Evolutionary conservation across 352 stramenopile species (phyloP), one percentile per base, ranked within the genome.

Genomic region (Phytophthora pistaciae): DNA sequence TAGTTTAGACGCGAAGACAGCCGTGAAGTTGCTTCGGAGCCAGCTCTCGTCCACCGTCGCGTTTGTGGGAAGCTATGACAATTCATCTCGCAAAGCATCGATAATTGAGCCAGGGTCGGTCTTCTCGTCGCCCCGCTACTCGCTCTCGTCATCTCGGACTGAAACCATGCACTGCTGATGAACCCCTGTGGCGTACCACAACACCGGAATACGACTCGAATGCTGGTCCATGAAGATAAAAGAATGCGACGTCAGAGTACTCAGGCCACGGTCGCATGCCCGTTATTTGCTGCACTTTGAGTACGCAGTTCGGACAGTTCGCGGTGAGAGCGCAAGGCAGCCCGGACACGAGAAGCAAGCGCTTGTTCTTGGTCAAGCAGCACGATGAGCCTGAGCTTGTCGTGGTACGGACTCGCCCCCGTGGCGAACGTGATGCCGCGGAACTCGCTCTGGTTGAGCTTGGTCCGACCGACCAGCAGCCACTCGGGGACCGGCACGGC

Each of bases 401-500:
- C 31, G 40, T 90, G 68, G 33, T 80, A 85, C 33, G 73, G 42
- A 66, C 79, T 90, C 13, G 40, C 21, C 8, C 70, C 75, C 0
- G 57, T 80, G 0, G 76, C 67, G 53, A 84, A 90, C 0, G 69
- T 72, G 62, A 81, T 67, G 0, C 71, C 79, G 31, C 65, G 61
- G 25, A 82, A 85, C 23, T 80, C 60, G 0, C 56, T 73, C 16
- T 60, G 58, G 20, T 72, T 75, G 8, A 77, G 36, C 7, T 55
- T 52, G 16, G 54, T 31, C 0, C 48, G 20, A 31, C 80, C 66
- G 8, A 54, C 29, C 6, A 82, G 27, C 18, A 90, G 64, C 82
- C 82, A 90, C 1, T 60, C 44, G 7, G 80, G 82, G n/a, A 88
- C 83, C 4, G 63, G 42, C n/a, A 88, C 70, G 8, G 53, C n/a